These are phyloP conservation scores for Phialemonium atrogriseum DNA, from an alignment of 2,329 filamentous ascomycete species.

Conservation along the genomic window DNA sequence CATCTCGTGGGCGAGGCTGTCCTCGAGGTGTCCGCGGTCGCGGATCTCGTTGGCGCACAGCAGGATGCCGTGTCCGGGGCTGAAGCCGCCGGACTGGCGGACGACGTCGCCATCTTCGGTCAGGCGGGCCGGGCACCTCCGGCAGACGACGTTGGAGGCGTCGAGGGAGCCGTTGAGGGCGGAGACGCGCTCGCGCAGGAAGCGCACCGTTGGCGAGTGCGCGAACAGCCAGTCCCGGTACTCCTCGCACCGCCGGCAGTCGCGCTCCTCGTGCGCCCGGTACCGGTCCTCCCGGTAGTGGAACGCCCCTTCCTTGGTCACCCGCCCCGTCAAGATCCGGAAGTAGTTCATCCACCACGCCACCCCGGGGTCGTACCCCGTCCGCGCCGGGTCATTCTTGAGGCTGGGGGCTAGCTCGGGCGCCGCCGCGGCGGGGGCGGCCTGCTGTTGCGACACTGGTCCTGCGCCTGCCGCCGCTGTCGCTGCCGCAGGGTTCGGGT, in stretches of 20 bases:
- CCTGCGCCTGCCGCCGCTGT: too few relatives aligned
- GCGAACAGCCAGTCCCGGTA: conserved; percentile 76
- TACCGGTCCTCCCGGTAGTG: conserved; percentile 75
- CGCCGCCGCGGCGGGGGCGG: background rate
- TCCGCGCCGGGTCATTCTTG: conserved; percentile 51
- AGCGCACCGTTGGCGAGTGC: conserved; percentile 80
- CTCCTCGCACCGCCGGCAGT: conserved; percentile 74
- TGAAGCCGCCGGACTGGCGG: conserved; percentile 71
- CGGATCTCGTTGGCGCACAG: conserved; percentile 89
- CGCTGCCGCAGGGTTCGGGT: too few relatives aligned
- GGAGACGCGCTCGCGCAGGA: conserved; percentile 73
- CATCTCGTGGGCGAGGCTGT: conserved; percentile 95
- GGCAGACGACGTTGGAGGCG: conserved; percentile 68
- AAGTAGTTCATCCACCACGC: conserved; percentile 79
- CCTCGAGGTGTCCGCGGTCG: conserved; percentile 75
- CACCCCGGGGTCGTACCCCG: conserved; percentile 53
- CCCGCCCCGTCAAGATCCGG: conserved; percentile 65
- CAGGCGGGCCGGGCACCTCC: conserved; percentile 59
- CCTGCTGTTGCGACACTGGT: conserved; percentile 7
- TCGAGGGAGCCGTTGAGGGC: conserved; percentile 72
- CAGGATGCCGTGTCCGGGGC: conserved; percentile 76
- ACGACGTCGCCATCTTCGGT: conserved; percentile 53
- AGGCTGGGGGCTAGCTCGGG: conserved; percentile 24
- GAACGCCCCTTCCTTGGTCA: conserved; percentile 59
- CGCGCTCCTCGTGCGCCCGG: conserved; percentile 62